Base-by-base conservation (phyloP, 2,329 filamentous ascomycete genomes). In the Periconia sp. region DNA sequence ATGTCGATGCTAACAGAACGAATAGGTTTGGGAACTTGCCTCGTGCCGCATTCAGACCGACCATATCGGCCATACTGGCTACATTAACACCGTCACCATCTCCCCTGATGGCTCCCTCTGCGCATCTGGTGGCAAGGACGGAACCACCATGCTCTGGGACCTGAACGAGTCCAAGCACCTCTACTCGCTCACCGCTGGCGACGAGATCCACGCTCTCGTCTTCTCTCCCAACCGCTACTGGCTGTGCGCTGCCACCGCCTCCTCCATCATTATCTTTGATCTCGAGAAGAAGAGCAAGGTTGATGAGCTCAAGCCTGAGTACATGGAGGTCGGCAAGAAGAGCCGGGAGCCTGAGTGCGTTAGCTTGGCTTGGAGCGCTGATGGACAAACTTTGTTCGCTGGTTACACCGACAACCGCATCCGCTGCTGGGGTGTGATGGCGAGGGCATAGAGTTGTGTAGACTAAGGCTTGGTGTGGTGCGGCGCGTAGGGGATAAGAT, bases 281-380 rank as follows among this genome's bases (percentile, higher is more conserved):
- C 86, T 99, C 66, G 94, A 99, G 90, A 99, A 99, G 92, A 99
- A 99, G 92, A 95, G 87, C 88, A 97, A 96, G 88, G 92, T 97
- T 73, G 92, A 97, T 71, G 94, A 97, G 86, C 87, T 99, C 78
- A 96, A 95, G 88, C 92, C 92, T 65, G 94, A 99, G 78, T 95
- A 94, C 83, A 83, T 91, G 73, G 84, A 91, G 74, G 87, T 91
- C 74, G 89, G 92, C 82, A 96, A 96, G 90, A 97, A 97, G 90
- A 91, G 87, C 86, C 86, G 92, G 74, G 92, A 96, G 80, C 94
- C 94, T 68, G 92, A 97, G 87, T 97, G 92, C 78, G 87, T 99
- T 71, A 90, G 85, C 75, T 84, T 99, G 79, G 92, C 92, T 74
- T 99, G 94, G 94, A 90, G 85, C 75, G 92, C 92, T 73, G 94